Evolutionary conservation across 2,329 filamentous ascomycete species (phyloP), one percentile per base, ranked within the genome.

Genomic region (Raffaelea ambrosiae): DNA sequence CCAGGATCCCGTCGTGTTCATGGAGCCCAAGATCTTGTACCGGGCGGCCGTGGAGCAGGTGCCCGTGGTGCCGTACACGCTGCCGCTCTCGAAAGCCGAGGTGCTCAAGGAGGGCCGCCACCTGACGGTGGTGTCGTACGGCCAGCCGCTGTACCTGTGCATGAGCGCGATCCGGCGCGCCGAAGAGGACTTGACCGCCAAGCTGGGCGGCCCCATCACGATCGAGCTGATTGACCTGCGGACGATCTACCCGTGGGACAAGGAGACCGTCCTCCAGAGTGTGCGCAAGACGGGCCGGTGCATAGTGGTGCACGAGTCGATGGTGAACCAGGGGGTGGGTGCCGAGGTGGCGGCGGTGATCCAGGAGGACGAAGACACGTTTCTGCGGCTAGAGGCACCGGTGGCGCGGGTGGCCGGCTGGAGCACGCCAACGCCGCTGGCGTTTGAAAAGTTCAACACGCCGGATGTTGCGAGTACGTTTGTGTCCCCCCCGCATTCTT

Each of bases 1-100:
- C 75, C 87, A 88, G 52, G 90, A 96, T 63, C 90, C 90, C 0
- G 88, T 91, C 53, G 72, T 96, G 46, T 95, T 96, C 66, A 83
- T 96, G 83, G 90, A 96, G 63, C 90, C 90, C 40, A 96, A 96
- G 69, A 86, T 93, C 42, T 71, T 96, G 13, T 96, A 96, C 64
- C 83, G 90, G 19, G 89, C 90, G 0, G 87, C 90, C 0, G 87
- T 95, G 23, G 90, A 96, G 65, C 87, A 95, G 63, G 90, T 96
- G 1, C 90, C 90, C 0, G 78, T 82, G 1, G 84, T 81, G 20
- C 71, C 86, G 3, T 96, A 93, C 63, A 81, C 82, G n/a, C 74
- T 96, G 14, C 88, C 89, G 0, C 72, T 96, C 11, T 88, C 83
- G 57, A 91, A 88, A 63, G 90, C 90, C 0, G 89, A 96, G 61